Evolutionary conservation across 495 filamentous ascomycete species (phyloP).

Genomic region (Penicillium cataractarum): DNA sequence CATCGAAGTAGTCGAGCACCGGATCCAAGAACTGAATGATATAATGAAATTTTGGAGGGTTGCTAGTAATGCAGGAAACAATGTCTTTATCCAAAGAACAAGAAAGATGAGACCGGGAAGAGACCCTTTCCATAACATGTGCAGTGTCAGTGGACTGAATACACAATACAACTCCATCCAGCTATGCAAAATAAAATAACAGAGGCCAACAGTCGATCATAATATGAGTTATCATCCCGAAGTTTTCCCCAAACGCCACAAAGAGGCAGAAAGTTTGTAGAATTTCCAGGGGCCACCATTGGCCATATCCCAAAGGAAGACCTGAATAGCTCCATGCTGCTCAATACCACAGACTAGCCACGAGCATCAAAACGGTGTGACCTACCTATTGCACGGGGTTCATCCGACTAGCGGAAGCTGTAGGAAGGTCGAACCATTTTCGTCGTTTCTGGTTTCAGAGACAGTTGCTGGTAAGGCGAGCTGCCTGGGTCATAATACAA

Average conservation of each 20-base stretch:
- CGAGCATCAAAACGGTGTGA: neutral
- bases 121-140: slow-evolving; percentile 7
- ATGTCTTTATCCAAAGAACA: neutral
- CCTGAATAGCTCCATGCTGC: neutral
- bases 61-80: neutral
- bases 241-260: slow-evolving; percentile 12
- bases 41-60: neutral
- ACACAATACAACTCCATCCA: slow-evolving; percentile 22
- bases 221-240: slow-evolving; percentile 14
- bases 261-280: neutral
- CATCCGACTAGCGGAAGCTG: slow-evolving; percentile 39
- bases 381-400: neutral
- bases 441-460: slow-evolving; percentile 53
- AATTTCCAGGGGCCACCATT: neutral
- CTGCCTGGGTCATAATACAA: slow-evolving; percentile 75
- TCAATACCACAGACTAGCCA: neutral
- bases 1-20: neutral
- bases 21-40: neutral
- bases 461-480: slow-evolving; percentile 71
- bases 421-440: slow-evolving; percentile 49
- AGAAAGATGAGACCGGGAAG: neutral
- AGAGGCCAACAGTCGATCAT: neutral
- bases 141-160: slow-evolving; percentile 2
- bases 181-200: slow-evolving; percentile 27
- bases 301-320: neutral